Evolutionary conservation across 805 yeast genomes (phyloP).

Genomic region (Komagataella pseudopastoris): DNA sequence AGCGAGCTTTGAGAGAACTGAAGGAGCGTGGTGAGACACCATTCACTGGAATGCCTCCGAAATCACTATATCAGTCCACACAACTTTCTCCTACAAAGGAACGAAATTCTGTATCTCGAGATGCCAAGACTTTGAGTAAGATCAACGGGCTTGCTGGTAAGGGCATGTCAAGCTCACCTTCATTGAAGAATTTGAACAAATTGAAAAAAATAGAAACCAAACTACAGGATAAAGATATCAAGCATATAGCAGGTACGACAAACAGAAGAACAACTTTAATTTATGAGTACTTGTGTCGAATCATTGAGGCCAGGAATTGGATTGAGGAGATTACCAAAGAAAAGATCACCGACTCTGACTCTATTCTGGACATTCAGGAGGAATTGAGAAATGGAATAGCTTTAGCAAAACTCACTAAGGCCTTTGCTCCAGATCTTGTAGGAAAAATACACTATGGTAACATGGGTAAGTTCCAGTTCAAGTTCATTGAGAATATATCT

Average conservation of each 20-base stretch:
- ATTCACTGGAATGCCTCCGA: conserved; percentile 12
- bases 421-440: conserved; percentile 54
- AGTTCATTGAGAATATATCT: conserved; percentile 88
- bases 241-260: conserved; percentile 3
- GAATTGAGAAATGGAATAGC: conserved; percentile 74
- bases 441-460: conserved; percentile 41
- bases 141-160: conserved; percentile 12
- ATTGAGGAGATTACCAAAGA: conserved; percentile 22
- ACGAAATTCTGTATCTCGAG: conserved; percentile 6
- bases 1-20: conserved; percentile 7
- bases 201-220: conserved; percentile 16
- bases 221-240: conserved; percentile 5
- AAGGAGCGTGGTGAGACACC: conserved; percentile 5
- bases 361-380: conserved; percentile 38
- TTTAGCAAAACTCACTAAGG: conserved; percentile 65
- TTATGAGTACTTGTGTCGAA: conserved; percentile 39
- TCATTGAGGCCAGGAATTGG: conserved; percentile 38
- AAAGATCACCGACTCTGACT: conserved; percentile 16
- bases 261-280: background rate
- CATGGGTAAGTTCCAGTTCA: conserved; percentile 47
- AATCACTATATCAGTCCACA: conserved; percentile 11
- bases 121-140: conserved; percentile 14
- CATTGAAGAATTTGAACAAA: conserved; percentile 19
- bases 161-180: conserved; percentile 20
- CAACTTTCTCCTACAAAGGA: conserved; percentile 8